Evolutionary conservation across 441 rosid genomes (phyloP).

Genomic region (Breynia disticha): DNA sequence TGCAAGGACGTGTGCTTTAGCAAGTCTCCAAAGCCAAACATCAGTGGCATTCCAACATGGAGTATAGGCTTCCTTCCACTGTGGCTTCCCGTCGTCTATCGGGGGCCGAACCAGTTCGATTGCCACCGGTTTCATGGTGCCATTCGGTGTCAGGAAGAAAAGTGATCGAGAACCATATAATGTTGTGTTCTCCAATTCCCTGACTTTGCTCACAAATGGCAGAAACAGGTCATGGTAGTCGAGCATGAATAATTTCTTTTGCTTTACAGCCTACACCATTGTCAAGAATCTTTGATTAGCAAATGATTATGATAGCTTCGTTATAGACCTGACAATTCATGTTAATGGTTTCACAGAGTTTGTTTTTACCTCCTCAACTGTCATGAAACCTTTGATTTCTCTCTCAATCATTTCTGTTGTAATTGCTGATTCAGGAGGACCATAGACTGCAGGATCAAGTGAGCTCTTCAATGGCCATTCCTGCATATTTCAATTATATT

Average conservation of each 20-base stretch:
- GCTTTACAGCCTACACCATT: conserved; percentile 42
- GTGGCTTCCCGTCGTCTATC: conserved; percentile 44
- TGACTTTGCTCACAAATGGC: conserved; percentile 54
- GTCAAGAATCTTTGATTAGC: conserved; percentile 5
- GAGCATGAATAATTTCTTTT: conserved; percentile 48
- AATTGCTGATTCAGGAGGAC: conserved; percentile 50
- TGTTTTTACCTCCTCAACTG: conserved; percentile 41
- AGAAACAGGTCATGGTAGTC: conserved; percentile 68
- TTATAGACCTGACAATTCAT: background rate
- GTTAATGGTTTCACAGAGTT: background rate
- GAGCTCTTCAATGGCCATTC: conserved; percentile 72
- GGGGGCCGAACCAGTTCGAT: conserved; percentile 66
- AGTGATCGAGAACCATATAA: conserved; percentile 60
- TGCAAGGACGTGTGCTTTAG: conserved; percentile 61
- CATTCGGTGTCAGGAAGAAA: conserved; percentile 42
- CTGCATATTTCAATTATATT: conserved; percentile 17
- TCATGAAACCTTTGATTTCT: conserved; percentile 37
- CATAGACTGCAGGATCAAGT: conserved; percentile 49
- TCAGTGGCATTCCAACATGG: conserved; percentile 37
- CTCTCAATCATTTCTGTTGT: conserved; percentile 38
- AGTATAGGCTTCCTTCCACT: conserved; percentile 47
- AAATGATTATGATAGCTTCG: too few relatives aligned
- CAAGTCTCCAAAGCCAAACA: conserved; percentile 62
- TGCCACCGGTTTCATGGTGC: conserved; percentile 48
- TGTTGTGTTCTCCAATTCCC: conserved; percentile 33